Conservation (phyloP, 78 protist species). For the Anaeramoeba ignava region DNA sequence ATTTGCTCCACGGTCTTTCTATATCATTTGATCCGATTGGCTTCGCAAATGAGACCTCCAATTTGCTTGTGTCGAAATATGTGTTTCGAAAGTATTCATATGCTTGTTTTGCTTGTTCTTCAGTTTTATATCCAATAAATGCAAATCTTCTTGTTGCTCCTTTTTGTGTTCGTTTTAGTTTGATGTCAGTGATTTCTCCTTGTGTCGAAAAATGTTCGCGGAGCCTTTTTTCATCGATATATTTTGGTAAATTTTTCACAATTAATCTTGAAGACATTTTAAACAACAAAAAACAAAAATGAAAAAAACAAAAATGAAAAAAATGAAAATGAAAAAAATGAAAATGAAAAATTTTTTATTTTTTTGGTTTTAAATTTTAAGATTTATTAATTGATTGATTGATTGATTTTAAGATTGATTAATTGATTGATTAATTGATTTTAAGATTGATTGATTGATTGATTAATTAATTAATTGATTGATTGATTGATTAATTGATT, state of each 20-base stretch:
- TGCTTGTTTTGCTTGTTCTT: background rate
- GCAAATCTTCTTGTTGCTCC: background rate
- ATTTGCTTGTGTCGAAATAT: background rate
- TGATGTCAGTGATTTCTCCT: slow-evolving; percentile 45
- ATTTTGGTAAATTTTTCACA: slow-evolving; percentile 39
- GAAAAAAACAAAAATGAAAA: too few species aligned
- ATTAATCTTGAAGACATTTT: slow-evolving; percentile 26
- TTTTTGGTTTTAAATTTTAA: too few species aligned
- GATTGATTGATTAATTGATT: too few species aligned
- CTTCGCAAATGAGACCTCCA: background rate
- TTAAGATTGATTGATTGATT: too few species aligned
- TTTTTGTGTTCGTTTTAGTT: slow-evolving; percentile 15
- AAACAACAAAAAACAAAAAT: too few species aligned
- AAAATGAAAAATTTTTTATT: too few species aligned
- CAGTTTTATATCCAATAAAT: background rate
- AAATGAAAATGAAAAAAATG: too few species aligned
- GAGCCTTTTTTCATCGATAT: slow-evolving; percentile 26
- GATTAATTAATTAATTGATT: too few species aligned
- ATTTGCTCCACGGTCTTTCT: background rate
- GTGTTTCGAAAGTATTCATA: background rate
- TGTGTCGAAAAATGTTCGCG: slow-evolving; percentile 31
- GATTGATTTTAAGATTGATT: too few species aligned
- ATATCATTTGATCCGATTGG: background rate
- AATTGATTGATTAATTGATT: too few species aligned
- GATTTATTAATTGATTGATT: too few species aligned